Base-by-base conservation (phyloP, 495 filamentous ascomycete genomes). In the Annulohypoxylon bovei region DNA sequence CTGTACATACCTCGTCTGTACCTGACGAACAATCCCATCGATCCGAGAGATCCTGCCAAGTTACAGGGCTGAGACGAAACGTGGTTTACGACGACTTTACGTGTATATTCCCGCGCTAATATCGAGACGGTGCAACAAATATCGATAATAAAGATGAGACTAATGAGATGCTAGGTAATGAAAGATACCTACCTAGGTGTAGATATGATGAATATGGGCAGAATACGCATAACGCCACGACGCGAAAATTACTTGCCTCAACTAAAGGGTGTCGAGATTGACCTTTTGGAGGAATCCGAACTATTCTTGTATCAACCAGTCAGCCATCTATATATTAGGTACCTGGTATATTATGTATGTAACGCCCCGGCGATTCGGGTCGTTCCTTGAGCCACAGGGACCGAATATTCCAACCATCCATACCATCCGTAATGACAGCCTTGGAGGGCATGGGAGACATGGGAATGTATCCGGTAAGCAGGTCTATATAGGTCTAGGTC, bases 1-100 rank as follows among this genome's bases (percentile, higher is more conserved):
- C 46, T 1, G 58, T 66, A 63, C 56, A 8, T 59, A 33, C 16
- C 23, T 30, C n/a, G 30, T 22, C 42, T 33, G 56, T 66, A 52
- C 57, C 62, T 63, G 56, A 12, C 23, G 35, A 37, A 63, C 40
- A 22, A 42, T 27, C 40, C 23, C 32, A 37, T 58, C 67, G 57
- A 55, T 64, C 44, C 35, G 30, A 47, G 63, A 46, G 63, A 46
- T 61, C 65, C 59, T 65, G 65, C 54, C 70, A 68, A 67, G 65
- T 55, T 47, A 56, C 65, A 68, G 70, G 70, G 70, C 65, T 72
- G 70, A 68, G 49, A 52, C 47, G 55, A 68, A 68, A 65, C 61
- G 42, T 25, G 47, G 25, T 22, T 54, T 42, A 47, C 68, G 44
- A 59, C 52, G 40, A 56, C 54, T 32, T 67, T 62, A 58, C 35